phyloP scores from a whole-genome alignment of 2,329 filamentous ascomycete species.

The Colletotrichum lindemuthianum region DNA sequence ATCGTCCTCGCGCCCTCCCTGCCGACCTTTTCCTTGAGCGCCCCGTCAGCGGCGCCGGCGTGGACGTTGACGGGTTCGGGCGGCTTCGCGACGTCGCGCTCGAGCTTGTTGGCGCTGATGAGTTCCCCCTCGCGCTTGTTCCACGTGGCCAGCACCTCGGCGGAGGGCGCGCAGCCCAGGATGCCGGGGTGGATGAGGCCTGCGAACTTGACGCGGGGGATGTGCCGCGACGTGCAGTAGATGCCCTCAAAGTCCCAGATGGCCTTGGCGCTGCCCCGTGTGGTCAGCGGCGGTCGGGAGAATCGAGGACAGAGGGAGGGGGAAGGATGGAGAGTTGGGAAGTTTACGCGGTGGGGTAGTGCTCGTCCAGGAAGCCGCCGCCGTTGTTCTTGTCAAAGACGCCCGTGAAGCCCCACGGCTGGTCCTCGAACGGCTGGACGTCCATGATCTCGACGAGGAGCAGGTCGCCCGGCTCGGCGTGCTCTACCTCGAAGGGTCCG shows the following conservation, averaged over 20 bases:
- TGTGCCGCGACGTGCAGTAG: constrained; percentile 85
- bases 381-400: constrained; percentile 84
- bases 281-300: background rate
- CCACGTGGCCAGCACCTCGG: constrained; percentile 82
- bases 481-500: constrained; percentile 88
- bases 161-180: constrained; percentile 85
- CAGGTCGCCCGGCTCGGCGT: constrained; percentile 85
- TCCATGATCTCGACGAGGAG: constrained; percentile 92
- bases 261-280: constrained; percentile 57
- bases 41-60: constrained; percentile 70
- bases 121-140: constrained; percentile 85
- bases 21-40: constrained; percentile 73
- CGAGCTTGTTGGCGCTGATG: constrained; percentile 73
- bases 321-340: background rate
- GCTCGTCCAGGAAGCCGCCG: constrained; percentile 87
- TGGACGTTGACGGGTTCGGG: constrained; percentile 79
- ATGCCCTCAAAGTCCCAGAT: constrained; percentile 69
- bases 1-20: constrained; percentile 86
- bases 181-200: constrained; percentile 94
- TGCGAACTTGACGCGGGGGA: constrained; percentile 86
- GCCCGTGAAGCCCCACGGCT: constrained; percentile 91
- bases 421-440: constrained; percentile 86
- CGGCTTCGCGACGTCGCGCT: constrained; percentile 79
- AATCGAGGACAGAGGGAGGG: background rate
- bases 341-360: constrained; percentile 82